Conservation (phyloP, 2,329 filamentous ascomycete genomes). For the Pyricularia sp. region DNA sequence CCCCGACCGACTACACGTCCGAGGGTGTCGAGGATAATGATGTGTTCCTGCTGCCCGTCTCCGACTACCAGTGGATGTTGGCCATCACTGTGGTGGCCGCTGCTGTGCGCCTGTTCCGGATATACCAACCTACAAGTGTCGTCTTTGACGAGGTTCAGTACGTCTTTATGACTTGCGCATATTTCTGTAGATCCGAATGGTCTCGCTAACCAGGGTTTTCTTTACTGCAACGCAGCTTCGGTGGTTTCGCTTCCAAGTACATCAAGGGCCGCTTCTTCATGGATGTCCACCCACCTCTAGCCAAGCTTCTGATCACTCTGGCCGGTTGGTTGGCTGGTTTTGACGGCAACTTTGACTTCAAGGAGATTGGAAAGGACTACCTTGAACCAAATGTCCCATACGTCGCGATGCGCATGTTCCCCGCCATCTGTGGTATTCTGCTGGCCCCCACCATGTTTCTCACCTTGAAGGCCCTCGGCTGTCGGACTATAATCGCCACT, state of each 20-base stretch:
- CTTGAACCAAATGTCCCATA: conserved; percentile 89
- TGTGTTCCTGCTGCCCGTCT: conserved; percentile 71
- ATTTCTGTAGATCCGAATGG: conserved; percentile 9
- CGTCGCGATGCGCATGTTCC: conserved; percentile 91
- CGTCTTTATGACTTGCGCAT: conserved; percentile 24
- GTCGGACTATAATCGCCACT: conserved; percentile 70
- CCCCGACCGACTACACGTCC: conserved; percentile 51
- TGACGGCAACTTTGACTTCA: conserved; percentile 93
- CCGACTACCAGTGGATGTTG: conserved; percentile 69
- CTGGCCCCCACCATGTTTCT: conserved; percentile 89
- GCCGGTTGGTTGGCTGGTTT: conserved; percentile 93
- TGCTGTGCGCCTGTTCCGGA: conserved; percentile 79
- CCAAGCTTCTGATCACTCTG: conserved; percentile 91
- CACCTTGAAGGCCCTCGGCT: conserved; percentile 81
- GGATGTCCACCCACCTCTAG: conserved; percentile 97
- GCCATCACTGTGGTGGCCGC: conserved; percentile 62
- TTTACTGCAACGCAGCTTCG: conserved; percentile 50
- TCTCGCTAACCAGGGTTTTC: conserved; percentile 4
- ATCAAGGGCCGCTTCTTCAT: conserved; percentile 99
- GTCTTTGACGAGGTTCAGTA: conserved; percentile 99
- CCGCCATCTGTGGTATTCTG: conserved; percentile 76
- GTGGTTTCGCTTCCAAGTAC: conserved; percentile 95
- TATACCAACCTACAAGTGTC: conserved; percentile 90
- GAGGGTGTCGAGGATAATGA: conserved; percentile 80
- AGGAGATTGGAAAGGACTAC: conserved; percentile 99